These are phyloP conservation scores for Ustilago nuda DNA, from an alignment of 1,284 basidiomycete genomes.

Conservation along the genomic window DNA sequence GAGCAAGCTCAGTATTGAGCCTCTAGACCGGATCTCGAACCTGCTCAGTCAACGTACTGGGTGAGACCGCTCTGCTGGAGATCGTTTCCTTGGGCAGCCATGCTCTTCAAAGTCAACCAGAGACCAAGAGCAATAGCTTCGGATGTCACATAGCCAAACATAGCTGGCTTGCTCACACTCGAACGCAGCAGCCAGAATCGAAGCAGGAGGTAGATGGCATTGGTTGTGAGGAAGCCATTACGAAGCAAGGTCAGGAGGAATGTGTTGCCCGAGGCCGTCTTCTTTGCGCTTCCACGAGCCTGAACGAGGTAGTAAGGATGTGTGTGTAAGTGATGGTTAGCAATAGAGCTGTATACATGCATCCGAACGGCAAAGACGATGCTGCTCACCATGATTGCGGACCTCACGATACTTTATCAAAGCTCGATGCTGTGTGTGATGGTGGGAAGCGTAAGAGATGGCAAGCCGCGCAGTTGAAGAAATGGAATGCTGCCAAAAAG, in stretches of 20 bases:
- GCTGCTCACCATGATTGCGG: not conserved
- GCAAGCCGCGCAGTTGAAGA: not conserved
- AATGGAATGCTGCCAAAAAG: not conserved
- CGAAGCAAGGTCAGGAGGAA: constrained; percentile 53
- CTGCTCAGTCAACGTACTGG: constrained; percentile 47
- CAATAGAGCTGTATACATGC: not conserved
- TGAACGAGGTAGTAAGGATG: constrained; percentile 1
- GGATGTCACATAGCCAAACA: constrained; percentile 57
- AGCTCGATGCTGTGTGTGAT: not conserved
- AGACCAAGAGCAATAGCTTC: constrained; percentile 63
- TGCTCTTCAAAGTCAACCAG: constrained; percentile 61
- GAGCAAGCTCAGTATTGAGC: not conserved
- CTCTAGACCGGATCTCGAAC: not conserved
- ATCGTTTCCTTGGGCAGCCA: constrained; percentile 67
- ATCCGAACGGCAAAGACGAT: not conserved
- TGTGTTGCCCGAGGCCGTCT: constrained; percentile 57
- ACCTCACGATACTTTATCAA: not conserved
- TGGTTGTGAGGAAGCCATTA: constrained; percentile 62
- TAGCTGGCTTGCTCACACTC: constrained; percentile 28
- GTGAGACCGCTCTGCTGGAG: constrained; percentile 66
- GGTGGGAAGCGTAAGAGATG: not conserved
- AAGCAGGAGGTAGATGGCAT: constrained; percentile 56
- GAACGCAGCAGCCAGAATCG: constrained; percentile 51
- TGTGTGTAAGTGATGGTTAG: not conserved
- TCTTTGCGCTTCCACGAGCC: constrained; percentile 56